phyloP scores from a whole-genome alignment of 2,329 filamentous ascomycete genomes.

The Clarireedia hainanense region DNA sequence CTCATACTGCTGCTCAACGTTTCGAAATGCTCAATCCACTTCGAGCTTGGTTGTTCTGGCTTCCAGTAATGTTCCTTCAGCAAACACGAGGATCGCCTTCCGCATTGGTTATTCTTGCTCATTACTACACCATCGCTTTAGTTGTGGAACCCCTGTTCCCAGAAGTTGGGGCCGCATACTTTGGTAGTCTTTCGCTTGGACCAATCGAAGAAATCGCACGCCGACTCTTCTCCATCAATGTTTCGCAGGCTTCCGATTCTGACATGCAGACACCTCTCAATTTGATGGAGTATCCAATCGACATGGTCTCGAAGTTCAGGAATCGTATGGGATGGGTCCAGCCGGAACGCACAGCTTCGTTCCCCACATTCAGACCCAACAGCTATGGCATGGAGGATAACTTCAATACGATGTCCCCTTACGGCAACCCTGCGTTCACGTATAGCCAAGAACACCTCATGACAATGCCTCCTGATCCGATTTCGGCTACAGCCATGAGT shows the following conservation, averaged over 20 bases:
- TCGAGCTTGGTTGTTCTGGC: constrained; percentile 91
- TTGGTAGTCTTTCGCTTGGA: constrained; percentile 68
- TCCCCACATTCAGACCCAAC: constrained; percentile 51
- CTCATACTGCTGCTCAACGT: constrained; percentile 68
- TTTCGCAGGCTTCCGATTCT: constrained; percentile 47
- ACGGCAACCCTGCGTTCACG: constrained; percentile 51
- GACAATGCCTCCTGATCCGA: constrained; percentile 42
- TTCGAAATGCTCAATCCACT: constrained; percentile 86
- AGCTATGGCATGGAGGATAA: constrained; percentile 43
- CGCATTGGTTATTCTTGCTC: constrained; percentile 68
- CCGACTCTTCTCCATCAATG: constrained; percentile 62
- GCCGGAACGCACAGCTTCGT: constrained; percentile 50
- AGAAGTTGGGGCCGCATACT: constrained; percentile 83
- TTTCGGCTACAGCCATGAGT: constrained; percentile 42
- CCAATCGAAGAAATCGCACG: constrained; percentile 83
- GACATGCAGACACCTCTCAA: constrained; percentile 54
- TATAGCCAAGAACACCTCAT: constrained; percentile 58
- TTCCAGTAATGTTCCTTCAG: constrained; percentile 77
- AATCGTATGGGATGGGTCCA: constrained; percentile 60
- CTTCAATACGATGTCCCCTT: constrained; percentile 43
- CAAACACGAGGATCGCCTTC: constrained; percentile 67
- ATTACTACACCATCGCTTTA: constrained; percentile 85
- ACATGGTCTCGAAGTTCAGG: constrained; percentile 62
- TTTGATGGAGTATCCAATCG: constrained; percentile 66
- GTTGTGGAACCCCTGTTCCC: constrained; percentile 87